A percentile compares a stretch with the other conserved stretches of the same genome.
Evolutionary conservation across 2,329 filamentous ascomycete species (phyloP).

Genomic region (Zasmidium angulare): DNA sequence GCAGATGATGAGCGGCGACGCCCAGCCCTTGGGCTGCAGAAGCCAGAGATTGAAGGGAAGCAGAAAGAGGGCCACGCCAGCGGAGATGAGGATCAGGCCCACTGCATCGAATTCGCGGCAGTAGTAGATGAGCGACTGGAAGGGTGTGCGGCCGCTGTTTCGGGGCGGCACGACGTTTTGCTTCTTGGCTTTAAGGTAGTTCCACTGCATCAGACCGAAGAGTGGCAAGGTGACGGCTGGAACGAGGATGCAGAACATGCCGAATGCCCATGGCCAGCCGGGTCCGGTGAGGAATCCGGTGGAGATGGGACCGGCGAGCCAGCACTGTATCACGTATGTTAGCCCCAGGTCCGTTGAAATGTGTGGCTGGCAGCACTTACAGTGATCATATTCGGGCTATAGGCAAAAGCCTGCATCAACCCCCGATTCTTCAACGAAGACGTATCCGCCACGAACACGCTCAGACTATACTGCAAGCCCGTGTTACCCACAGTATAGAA

Average conservation of each 20-base stretch:
- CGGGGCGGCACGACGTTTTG: conserved; percentile 23
- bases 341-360: conserved; percentile 2
- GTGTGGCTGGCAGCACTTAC: not conserved
- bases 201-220: conserved; percentile 13
- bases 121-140: conserved; percentile 26
- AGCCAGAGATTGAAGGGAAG: conserved; percentile 62
- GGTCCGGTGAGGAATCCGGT: conserved; percentile 24
- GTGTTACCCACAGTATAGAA: conserved; percentile 27
- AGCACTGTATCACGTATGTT: conserved; percentile 11
- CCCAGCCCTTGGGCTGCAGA: conserved; percentile 37
- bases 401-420: conserved; percentile 30
- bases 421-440: conserved; percentile 30
- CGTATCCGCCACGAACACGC: conserved; percentile 34
- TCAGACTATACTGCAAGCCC: conserved; percentile 21
- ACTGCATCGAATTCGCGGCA: conserved; percentile 30
- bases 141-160: conserved; percentile 21
- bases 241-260: conserved; percentile 32
- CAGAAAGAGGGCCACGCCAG: conserved; percentile 64
- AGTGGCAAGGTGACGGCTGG: conserved; percentile 28
- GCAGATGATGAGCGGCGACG: conserved; percentile 39
- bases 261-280: conserved; percentile 34
- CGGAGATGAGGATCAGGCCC: conserved; percentile 28
- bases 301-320: conserved; percentile 27
- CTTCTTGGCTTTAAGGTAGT: conserved; percentile 26
- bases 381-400: conserved; percentile 34